Evolutionary conservation across 306 rosid species (phyloP).

Genomic region (Trifolium repens): DNA sequence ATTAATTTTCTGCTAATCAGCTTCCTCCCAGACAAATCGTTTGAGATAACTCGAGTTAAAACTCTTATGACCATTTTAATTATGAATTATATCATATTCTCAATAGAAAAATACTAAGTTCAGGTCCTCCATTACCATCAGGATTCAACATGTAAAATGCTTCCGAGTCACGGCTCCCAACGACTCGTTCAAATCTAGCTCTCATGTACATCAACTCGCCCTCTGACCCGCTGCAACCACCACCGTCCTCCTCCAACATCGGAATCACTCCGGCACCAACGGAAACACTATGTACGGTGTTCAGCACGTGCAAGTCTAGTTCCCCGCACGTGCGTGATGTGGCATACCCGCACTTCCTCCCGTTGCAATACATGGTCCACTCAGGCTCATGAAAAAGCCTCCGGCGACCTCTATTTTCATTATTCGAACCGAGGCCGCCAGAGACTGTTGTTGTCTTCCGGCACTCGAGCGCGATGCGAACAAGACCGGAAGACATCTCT

Average conservation of each 20-base stretch:
- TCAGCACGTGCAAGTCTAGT: constrained; percentile 70
- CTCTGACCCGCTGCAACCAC: constrained; percentile 46
- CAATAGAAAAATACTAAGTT: constrained; percentile 83
- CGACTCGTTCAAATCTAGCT: constrained; percentile 89
- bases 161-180: constrained; percentile 95
- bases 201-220: constrained; percentile 97
- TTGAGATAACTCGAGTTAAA: background rate
- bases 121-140: constrained; percentile 90
- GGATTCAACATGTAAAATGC: constrained; percentile 97
- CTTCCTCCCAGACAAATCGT: too few relatives aligned
- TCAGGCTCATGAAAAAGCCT: constrained; percentile 74
- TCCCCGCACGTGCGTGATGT: constrained; percentile 71
- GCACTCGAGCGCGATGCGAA: constrained; percentile 83
- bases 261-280: constrained; percentile 97
- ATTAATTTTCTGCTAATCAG: background rate
- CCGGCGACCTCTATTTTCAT: constrained; percentile 6
- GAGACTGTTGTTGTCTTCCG: constrained; percentile 44
- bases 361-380: constrained; percentile 94
- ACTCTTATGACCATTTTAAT: background rate
- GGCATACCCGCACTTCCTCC: constrained; percentile 74
- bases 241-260: constrained; percentile 56
- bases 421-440: background rate
- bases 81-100: constrained; percentile 53
- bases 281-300: constrained; percentile 72
- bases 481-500: constrained; percentile 94